Evolutionary conservation across 768 basidiomycete species (phyloP), one percentile per base, ranked within the genome.

Genomic region (Russula brevipes): DNA sequence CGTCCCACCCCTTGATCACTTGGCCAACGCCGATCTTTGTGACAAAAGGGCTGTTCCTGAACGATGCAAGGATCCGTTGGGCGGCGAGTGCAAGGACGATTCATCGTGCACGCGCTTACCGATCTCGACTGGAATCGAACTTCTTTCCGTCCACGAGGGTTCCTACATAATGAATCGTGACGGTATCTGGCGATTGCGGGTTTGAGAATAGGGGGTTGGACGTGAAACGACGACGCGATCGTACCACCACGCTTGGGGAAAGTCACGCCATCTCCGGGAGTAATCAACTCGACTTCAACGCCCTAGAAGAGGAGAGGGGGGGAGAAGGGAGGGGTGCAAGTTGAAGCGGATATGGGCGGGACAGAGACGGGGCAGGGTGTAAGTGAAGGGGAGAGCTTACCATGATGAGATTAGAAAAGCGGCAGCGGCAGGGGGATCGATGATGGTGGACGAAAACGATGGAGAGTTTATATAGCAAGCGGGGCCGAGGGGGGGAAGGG

Each of bases 1-100:
- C 89, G 70, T 94, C 92, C 93, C 91, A 94, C 36, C 92, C 90
- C 71, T 80, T 87, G 76, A 95, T 94, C 52, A 95, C 92, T 71
- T 86, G 85, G 8, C 89, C 88, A 19, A 84, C 77, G 50, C 92
- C 90, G 66, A 93, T 92, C 71, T 82, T 70, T 3, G 88, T 90
- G 65, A 74, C 69, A 72, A 94, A 93, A 1, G 89, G 82, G 0
- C 4, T 3, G 0, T 78, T 76, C 44, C 91, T 90, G 72, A 33
- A 50, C 19, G 44, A 67, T 6, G 44, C n/a, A 36, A 55, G 61
- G 33, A 33, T 16, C 30, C 35, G 24, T 39, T 10, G 50, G 4
- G 12, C 4, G 41, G 39, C 41, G 31, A 47, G 36, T 54, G 38
- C 41, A 17, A 39, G 38, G 51, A 39, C 39, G 59, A 64, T 69